Evolutionary conservation across 2,329 filamentous ascomycete species (phyloP), one percentile per base, ranked within the genome.

Genomic region (Claviceps sorghi): DNA sequence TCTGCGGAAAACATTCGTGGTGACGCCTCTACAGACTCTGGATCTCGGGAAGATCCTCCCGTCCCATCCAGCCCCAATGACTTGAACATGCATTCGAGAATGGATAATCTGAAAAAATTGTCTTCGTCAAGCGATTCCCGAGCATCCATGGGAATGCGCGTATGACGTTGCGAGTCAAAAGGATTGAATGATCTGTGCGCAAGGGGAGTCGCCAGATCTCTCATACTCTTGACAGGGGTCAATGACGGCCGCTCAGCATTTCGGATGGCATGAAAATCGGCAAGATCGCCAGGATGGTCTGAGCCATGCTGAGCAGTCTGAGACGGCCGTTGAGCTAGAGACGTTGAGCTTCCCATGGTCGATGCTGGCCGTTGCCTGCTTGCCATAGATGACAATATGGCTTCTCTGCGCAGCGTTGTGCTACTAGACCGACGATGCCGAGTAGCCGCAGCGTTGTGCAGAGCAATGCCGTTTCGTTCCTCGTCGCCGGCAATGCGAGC

Each of bases 11-110:
- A 77, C 6, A 97, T 73, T 34, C 84, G 79, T 2, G 93, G 93
- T 1, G 93, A 97, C 9, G 81, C 85, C 58, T 96, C 90, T 0
- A 83, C 82, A 0, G 93, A 96, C 49, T 83, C 82, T 0, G 77
- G 72, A 58, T 85, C 86, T 48, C 79, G 77, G 0, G 84, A 73
- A 0, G 77, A 74, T 53, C 83, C 79, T 38, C 82, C 82, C 3
- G 76, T 78, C 34, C 82, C 80, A 21, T 83, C 85, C 52, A 98
- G 71, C 0, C 93, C 93, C 55, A 98, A 85, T 0, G 89, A 86
- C 63, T 91, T 96, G 68, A 95, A 91, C 71, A 98, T 95, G 64
- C 93, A 97, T 59, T 95, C 88, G 22, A 97, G 71, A 17, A 98
- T 88, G 0, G 89, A 94, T 54, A 88, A 83, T 42, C 94, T 78